A percentile compares a stretch with the other conserved stretches of the same genome.
Evolutionary conservation across 495 filamentous ascomycete species (phyloP).

Genomic region (Cairneyella variabilis): DNA sequence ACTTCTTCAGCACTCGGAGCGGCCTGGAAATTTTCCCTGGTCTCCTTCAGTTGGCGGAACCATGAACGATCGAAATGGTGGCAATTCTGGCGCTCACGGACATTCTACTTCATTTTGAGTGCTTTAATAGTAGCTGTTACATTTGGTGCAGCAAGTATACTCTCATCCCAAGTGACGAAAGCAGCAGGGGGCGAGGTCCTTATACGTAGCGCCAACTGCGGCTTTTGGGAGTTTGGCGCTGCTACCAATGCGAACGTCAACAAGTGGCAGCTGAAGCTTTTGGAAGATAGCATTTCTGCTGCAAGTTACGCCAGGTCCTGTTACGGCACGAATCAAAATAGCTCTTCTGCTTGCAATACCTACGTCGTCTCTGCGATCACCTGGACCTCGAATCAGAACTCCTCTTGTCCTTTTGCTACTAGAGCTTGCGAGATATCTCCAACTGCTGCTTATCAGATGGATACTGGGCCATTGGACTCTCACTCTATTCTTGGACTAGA

Average conservation of each 20-base stretch:
- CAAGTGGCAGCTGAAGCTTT: neutral
- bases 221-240: conserved; percentile 16
- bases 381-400: conserved; percentile 25
- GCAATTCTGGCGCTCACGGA: conserved; percentile 21
- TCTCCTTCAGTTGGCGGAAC: conserved; percentile 31
- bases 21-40: conserved; percentile 25
- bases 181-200: conserved; percentile 29
- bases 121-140: conserved; percentile 28
- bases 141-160: conserved; percentile 32
- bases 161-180: conserved; percentile 32
- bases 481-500: conserved; percentile 32
- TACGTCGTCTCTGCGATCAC: conserved; percentile 20
- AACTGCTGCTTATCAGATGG: conserved; percentile 27
- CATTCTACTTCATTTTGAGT: conserved; percentile 28
- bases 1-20: conserved; percentile 23
- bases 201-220: conserved; percentile 26
- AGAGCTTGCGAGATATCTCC: conserved; percentile 18
- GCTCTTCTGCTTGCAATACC: neutral
- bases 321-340: conserved; percentile 17
- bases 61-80: conserved; percentile 9
- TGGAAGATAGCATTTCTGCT: conserved; percentile 28
- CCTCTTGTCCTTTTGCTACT: conserved; percentile 29
- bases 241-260: no score
- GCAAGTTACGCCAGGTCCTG: conserved; percentile 29
- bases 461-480: conserved; percentile 31